phyloP scores from a whole-genome alignment of 2,329 filamentous ascomycete genomes.

The Ceratocystis cubensis region DNA sequence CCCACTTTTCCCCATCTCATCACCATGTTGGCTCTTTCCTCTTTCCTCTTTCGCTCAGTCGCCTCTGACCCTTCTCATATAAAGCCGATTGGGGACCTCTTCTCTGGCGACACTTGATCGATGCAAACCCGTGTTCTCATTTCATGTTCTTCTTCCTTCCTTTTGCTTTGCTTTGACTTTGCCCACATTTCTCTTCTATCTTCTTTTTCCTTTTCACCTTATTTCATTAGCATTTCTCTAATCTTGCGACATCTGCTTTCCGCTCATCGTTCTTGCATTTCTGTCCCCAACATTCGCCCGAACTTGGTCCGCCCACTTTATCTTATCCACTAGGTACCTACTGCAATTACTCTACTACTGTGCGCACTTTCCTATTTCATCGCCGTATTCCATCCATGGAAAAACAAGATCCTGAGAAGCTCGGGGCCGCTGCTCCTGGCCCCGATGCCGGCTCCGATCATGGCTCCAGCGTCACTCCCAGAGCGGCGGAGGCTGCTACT shows the following conservation, averaged over 20 bases:
- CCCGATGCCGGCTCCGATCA: background rate
- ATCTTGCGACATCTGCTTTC: background rate
- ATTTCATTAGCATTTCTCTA: background rate
- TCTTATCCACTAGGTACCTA: background rate
- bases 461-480: background rate
- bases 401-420: slow-evolving; percentile 1
- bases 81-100: background rate
- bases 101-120: background rate
- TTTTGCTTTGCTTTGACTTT: background rate
- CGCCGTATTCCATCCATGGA: background rate
- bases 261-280: background rate
- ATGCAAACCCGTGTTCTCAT: background rate
- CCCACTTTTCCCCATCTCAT: background rate
- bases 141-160: background rate
- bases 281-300: background rate
- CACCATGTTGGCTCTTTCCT: background rate
- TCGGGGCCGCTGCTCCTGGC: background rate
- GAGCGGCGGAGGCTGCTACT: background rate
- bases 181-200: background rate
- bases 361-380: background rate
- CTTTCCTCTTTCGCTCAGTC: background rate
- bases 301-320: background rate
- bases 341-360: background rate
- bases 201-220: background rate
- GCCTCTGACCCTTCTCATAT: background rate